Percentiles rank a stretch among this genome's conserved stretches.
phyloP scores from a whole-genome alignment of 352 stramenopile genomes.

The Phytophthora cryptogea region DNA sequence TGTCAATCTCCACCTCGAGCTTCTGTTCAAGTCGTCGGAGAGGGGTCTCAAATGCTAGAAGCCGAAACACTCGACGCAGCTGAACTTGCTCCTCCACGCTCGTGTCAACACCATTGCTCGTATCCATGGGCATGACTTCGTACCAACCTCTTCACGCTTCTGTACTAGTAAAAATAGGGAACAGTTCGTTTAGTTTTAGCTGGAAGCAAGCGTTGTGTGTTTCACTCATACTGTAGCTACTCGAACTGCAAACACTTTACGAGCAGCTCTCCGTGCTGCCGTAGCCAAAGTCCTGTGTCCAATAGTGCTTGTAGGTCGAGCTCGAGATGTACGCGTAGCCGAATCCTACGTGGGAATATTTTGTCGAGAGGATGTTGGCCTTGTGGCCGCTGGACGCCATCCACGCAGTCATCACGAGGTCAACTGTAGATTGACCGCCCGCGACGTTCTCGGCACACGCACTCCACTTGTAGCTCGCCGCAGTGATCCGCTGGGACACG shows the following conservation, averaged over 20 bases:
- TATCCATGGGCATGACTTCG: constrained; percentile 15
- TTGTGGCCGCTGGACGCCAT: constrained; percentile 47
- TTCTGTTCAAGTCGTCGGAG: constrained; percentile 64
- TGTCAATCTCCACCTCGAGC: constrained; percentile 45
- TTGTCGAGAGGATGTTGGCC: constrained; percentile 37
- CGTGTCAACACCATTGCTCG: constrained; percentile 29
- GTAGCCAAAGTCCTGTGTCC: constrained; percentile 47
- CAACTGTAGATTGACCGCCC: constrained; percentile 37
- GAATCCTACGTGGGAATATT: constrained; percentile 18
- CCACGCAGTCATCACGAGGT: constrained; percentile 46
- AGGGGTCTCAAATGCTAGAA: constrained; percentile 69
- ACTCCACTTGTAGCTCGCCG: constrained; percentile 44
- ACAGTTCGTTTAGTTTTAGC: no score
- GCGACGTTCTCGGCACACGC: constrained; percentile 52
- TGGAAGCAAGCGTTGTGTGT: neutral
- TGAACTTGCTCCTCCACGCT: constrained; percentile 84
- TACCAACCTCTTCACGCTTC: neutral
- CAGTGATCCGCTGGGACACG: constrained; percentile 34
- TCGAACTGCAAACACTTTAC: neutral
- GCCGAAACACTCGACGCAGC: constrained; percentile 68
- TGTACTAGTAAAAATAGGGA: no score
- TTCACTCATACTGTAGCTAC: neutral
- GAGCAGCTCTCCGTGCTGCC: constrained; percentile 23
- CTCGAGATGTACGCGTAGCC: constrained; percentile 30
- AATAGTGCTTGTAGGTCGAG: constrained; percentile 46